These are phyloP conservation scores for Allium fistulosum DNA, from an alignment of 106 monocot genomes.

Conservation along the genomic window DNA sequence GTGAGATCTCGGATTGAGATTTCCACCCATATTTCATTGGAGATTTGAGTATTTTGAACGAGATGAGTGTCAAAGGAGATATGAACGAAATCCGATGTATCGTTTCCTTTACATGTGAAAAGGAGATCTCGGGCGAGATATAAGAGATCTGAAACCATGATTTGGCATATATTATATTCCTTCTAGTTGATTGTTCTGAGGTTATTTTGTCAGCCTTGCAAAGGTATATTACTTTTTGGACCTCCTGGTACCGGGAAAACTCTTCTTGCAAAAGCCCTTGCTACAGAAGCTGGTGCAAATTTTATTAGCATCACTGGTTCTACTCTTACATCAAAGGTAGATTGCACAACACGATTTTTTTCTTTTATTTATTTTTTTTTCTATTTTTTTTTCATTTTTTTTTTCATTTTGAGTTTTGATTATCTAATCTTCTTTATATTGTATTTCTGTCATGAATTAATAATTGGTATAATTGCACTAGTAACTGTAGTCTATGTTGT, in stretches of 20 bases:
- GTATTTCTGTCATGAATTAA: neutral
- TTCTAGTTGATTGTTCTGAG: neutral
- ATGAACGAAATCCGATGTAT: neutral
- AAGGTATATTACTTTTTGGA: conserved; percentile 97
- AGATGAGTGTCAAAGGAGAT: too few relatives aligned
- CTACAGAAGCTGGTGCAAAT: conserved; percentile 99
- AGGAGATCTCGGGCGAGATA: neutral
- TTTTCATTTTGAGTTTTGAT: neutral
- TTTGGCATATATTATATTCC: too few relatives aligned
- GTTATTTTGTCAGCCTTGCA: conserved; percentile 71
- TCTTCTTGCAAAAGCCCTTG: conserved; percentile 99
- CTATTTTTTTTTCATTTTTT: neutral
- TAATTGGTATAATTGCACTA: neutral
- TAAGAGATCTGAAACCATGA: too few relatives aligned
- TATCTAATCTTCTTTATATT: neutral
- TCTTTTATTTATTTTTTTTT: neutral
- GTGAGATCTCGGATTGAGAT: too few relatives aligned
- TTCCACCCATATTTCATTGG: too few relatives aligned
- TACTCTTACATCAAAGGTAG: conserved; percentile 88
- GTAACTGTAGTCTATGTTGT: neutral
- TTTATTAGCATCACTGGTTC: conserved; percentile 96
- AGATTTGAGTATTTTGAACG: too few relatives aligned
- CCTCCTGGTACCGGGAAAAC: conserved; percentile 99
- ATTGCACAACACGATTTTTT: neutral
- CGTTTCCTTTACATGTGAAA: neutral